Conservation (phyloP, 2,329 filamentous ascomycete genomes). For the Aureobasidium sp. region DNA sequence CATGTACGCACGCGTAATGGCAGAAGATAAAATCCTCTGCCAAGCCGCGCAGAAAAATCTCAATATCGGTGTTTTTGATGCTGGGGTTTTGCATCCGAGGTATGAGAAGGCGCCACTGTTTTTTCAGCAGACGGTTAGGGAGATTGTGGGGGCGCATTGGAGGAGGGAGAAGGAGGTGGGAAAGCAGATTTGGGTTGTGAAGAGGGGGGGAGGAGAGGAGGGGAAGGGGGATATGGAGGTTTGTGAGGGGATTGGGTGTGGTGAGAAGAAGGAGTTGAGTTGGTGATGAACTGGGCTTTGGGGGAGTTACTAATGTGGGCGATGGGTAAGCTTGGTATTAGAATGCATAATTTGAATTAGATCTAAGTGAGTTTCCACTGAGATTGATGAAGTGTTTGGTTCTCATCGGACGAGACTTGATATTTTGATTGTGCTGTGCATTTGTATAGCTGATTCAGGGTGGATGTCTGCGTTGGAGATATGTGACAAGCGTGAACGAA, state of each 20-base stretch:
- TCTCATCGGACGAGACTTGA: neutral
- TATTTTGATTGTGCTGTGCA: neutral
- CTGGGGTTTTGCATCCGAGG: constrained; percentile 55
- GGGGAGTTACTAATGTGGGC: no score
- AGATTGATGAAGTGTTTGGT: neutral
- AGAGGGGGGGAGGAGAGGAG: constrained; percentile 20
- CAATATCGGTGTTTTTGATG: constrained; percentile 54
- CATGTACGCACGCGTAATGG: constrained; percentile 58
- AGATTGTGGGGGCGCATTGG: constrained; percentile 43
- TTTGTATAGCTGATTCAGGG: neutral
- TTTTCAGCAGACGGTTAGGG: constrained; percentile 47
- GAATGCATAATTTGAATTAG: neutral
- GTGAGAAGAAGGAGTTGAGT: neutral
- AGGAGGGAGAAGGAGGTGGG: constrained; percentile 39
- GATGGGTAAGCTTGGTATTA: neutral
- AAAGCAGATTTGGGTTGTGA: constrained; percentile 49
- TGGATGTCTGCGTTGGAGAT: neutral
- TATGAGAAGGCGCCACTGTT: constrained; percentile 45
- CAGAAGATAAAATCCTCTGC: constrained; percentile 59
- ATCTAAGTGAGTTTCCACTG: neutral
- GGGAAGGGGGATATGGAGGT: neutral
- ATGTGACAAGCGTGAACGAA: no score
- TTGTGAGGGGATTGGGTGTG: constrained; percentile 5
- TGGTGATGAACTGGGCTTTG: neutral
- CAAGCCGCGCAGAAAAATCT: constrained; percentile 55